Percentiles rank a stretch among this genome's conserved stretches.
Conservation (phyloP, 805 yeast species). For the Yarrowia alimentaria region DNA sequence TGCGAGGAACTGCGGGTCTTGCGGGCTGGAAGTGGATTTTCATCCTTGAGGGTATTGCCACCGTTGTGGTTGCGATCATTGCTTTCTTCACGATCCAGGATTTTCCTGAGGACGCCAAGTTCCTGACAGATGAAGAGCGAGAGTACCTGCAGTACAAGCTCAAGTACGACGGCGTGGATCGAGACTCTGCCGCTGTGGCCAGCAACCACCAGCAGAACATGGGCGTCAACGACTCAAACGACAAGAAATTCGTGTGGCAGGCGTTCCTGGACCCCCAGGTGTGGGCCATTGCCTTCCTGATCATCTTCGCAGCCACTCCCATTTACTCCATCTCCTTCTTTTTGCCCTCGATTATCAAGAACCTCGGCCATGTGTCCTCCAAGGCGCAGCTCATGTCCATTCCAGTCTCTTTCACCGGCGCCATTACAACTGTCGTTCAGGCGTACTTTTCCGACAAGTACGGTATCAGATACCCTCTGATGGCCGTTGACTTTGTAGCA, state of each 20-base stretch:
- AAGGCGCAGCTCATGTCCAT: constrained; percentile 51
- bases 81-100: constrained; percentile 44
- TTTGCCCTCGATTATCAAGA: constrained; percentile 54
- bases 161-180: constrained; percentile 21
- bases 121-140: constrained; percentile 46
- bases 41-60: constrained; percentile 50
- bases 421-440: constrained; percentile 37
- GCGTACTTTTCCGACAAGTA: constrained; percentile 37
- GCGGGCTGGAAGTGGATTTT: constrained; percentile 54
- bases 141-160: constrained; percentile 41
- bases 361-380: constrained; percentile 59
- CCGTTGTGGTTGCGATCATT: constrained; percentile 37
- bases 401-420: constrained; percentile 44
- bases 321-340: constrained; percentile 59
- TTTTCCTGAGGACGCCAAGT: constrained; percentile 57
- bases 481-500: constrained; percentile 34
- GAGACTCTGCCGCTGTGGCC: constrained; percentile 14
- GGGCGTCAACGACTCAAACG: constrained; percentile 41
- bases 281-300: constrained; percentile 51
- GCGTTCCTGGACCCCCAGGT: constrained; percentile 53
- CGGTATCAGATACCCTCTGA: constrained; percentile 38
- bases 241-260: constrained; percentile 45
- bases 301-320: constrained; percentile 55
- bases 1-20: constrained; percentile 43
- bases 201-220: constrained; percentile 44